Percentiles rank a stretch among this genome's conserved stretches.
Conservation (phyloP, 1,284 basidiomycete species). For the Pyrrhoderma noxium region DNA sequence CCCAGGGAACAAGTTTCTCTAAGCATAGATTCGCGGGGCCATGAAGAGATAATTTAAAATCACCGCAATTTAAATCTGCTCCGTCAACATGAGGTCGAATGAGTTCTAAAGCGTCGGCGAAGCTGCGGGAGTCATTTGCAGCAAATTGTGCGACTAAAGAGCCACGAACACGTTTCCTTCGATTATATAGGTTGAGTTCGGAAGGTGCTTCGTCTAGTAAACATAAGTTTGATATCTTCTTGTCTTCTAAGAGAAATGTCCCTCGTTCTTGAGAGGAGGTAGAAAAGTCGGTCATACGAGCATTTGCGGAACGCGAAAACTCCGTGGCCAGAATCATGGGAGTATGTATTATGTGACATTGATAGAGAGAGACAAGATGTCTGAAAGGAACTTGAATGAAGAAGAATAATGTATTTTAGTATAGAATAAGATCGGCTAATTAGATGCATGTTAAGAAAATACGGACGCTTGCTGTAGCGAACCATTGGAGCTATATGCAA, state of each 20-base stretch:
- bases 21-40: background rate
- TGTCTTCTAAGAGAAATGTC: constrained; percentile 36
- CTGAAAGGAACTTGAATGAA: constrained; percentile 39
- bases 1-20: background rate
- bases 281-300: constrained; percentile 45
- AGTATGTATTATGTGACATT: constrained; percentile 50
- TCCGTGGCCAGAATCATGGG: constrained; percentile 54
- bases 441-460: background rate
- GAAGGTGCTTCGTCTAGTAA: constrained; percentile 13
- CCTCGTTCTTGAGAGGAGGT: constrained; percentile 43
- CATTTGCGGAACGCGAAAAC: constrained; percentile 44
- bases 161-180: constrained; percentile 34
- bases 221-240: constrained; percentile 4
- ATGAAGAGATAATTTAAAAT: background rate
- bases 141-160: constrained; percentile 49
- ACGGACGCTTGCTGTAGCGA: constrained; percentile 42
- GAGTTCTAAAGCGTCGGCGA: constrained; percentile 50
- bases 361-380: constrained; percentile 44
- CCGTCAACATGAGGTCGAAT: constrained; percentile 43
- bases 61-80: constrained; percentile 49
- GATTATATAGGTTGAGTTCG: constrained; percentile 9
- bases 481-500: constrained; percentile 38
- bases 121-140: constrained; percentile 35
- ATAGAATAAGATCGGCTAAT: background rate
- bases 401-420: background rate